Base-by-base conservation (phyloP, 2,329 filamentous ascomycete genomes). In the Bipolaris oryzae region DNA sequence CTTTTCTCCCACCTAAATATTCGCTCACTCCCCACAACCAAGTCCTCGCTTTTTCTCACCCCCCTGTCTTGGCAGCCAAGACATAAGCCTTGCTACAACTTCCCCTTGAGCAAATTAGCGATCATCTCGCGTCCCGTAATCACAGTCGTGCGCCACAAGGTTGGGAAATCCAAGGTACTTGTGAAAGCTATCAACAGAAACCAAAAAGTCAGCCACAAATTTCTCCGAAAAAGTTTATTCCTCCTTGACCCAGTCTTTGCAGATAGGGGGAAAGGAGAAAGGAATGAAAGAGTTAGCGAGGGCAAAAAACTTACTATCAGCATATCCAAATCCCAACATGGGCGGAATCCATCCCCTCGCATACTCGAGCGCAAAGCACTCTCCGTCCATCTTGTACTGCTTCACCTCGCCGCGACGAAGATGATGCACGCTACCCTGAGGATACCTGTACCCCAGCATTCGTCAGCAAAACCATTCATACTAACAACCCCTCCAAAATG, bases 241-340 rank as follows among this genome's bases (percentile, higher is more conserved):
- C 16, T 33, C 42, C 11, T 31, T 15, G 5, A 34, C 25, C 25
- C 18, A 25, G n/a, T 18, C 23, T 15, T 41, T 31, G 28, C 1
- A 11, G 9, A 31, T 13, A 31, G 28, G 35, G 45, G 5, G 7
- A 28, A 31, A 10, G 35, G 42, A 6, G 7, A 20, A 13, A 21
- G 4, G 18, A 55, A 9, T 33, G 10, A 23, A 49, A 5, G n/a
- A n/a, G n/a, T n/a, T n/a, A n/a, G n/a, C n/a, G n/a, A n/a, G n/a
- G n/a, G n/a, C n/a, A n/a, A n/a, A n/a, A 23, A 15, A 69, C 69
- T 67, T 66, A 72, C 68, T 87, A 77, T 96, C 92, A 61, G 91
- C 90, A 75, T 89, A 94, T 58, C 92, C 92, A 76, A 96, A 96
- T 76, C 90, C 89, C 49, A 96, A 81, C 92, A 96, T 96, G 55